Evolutionary conservation across 2,329 filamentous ascomycete genomes (phyloP), one percentile per base, ranked within the genome.

Genomic region (Microdochium bolleyi): DNA sequence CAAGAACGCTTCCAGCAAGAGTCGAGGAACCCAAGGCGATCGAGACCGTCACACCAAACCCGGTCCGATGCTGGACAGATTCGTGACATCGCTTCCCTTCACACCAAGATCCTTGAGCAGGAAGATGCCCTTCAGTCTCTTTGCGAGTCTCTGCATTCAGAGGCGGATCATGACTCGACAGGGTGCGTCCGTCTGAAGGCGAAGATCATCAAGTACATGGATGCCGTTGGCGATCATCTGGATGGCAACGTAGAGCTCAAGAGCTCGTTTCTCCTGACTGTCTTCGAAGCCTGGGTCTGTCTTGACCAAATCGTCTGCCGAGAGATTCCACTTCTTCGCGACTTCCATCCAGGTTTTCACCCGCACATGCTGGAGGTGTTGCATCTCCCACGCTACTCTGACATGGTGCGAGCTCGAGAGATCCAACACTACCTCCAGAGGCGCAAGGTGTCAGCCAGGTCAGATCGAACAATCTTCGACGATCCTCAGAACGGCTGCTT

Each of bases 271-370:
- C 62, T 85, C 1, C 67, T 87, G 0, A 73, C 68, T 8, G 49
- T 80, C 0, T 73, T 86, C 61, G 75, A 82, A 52, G 57, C 81
- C 0, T 88, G 83, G 83, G 61, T 77, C 2, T 58, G 62, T 2
- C 72, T 85, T 62, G 84, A 88, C 55, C 57, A 66, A 11, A 62
- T 61, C 13, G 74, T 77, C 0, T 66, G 69, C 0, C 7, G 49
- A 0, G 52, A 57, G 1, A 79, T 70, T 49, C 74, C 77, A 0
- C 62, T 85, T 0, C 62, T 88, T 0, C 24, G 49, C 0, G 63
- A 78, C 0, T 87, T 75, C 52, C 69, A 78, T 25, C 78, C 82
- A 0, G 66, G 70, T 0, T 77, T 88, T 48, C 58, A 67, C 0
- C 62, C 75, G 0, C 66, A 72, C 1, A 58, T 77, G 0, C 62